A percentile compares a stretch with the other conserved stretches of the same genome.
Evolutionary conservation across 768 basidiomycete species (phyloP).

Genomic region (Chalciporus chontae): DNA sequence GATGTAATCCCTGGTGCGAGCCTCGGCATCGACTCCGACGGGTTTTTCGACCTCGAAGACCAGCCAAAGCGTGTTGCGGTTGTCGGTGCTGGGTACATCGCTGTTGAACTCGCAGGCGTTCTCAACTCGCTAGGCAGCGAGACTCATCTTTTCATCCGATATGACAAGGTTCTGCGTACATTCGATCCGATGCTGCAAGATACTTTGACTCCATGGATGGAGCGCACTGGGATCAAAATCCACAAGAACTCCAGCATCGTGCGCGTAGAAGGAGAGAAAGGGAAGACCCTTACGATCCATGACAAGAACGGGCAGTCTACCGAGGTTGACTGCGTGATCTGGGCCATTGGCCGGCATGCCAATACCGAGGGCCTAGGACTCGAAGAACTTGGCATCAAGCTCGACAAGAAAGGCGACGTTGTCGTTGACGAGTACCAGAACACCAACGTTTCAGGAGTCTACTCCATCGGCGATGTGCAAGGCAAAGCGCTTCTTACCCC

Average conservation of each 20-base stretch:
- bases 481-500: conserved; percentile 94
- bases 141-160: conserved; percentile 88
- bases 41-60: conserved; percentile 88
- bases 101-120: conserved; percentile 94
- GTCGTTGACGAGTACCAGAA: conserved; percentile 91
- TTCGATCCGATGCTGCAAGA: conserved; percentile 90
- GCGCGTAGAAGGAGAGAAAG: conserved; percentile 73
- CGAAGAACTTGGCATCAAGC: conserved; percentile 70
- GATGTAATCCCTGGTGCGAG: conserved; percentile 84
- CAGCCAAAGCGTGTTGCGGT: conserved; percentile 93
- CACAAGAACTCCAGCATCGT: conserved; percentile 75
- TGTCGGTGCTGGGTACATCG: conserved; percentile 97
- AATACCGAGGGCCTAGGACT: conserved; percentile 77
- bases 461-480: conserved; percentile 86
- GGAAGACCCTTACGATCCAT: conserved; percentile 70
- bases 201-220: conserved; percentile 85
- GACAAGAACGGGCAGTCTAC: conserved; percentile 71
- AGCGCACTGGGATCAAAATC: conserved; percentile 86
- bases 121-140: conserved; percentile 89
- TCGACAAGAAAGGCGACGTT: conserved; percentile 78
- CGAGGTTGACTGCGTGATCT: conserved; percentile 84
- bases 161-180: conserved; percentile 85
- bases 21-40: conserved; percentile 89
- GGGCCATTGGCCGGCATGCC: conserved; percentile 91
- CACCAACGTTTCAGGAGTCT: conserved; percentile 65